Conservation (phyloP, 2,329 filamentous ascomycete species). For the Beauveria bassiana region DNA sequence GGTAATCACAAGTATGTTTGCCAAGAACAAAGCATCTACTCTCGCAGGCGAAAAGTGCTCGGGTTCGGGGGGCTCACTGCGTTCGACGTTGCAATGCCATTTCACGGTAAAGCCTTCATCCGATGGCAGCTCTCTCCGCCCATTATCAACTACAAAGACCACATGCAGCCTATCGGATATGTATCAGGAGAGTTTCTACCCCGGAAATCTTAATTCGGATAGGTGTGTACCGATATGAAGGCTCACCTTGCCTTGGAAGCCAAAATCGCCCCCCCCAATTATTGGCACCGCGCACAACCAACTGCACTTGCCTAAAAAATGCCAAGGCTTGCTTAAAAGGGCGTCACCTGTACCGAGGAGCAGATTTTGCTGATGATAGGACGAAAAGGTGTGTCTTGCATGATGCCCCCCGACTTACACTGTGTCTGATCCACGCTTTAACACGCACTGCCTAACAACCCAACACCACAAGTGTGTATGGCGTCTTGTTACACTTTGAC, state of each 20-base stretch:
- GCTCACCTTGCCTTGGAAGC: neutral
- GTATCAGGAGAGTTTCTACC: slow-evolving; percentile 10
- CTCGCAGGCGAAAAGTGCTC: too few relatives aligned
- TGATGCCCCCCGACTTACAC: neutral
- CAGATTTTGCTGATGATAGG: neutral
- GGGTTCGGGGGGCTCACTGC: neutral
- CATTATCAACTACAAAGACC: neutral
- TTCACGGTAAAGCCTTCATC: slow-evolving; percentile 4
- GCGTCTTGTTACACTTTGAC: neutral
- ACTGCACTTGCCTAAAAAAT: neutral
- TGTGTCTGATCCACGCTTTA: slow-evolving; percentile 9
- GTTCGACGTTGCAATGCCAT: neutral
- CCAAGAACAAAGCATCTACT: neutral
- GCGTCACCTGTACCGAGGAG: neutral
- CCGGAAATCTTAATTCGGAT: slow-evolving; percentile 7
- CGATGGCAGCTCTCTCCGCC: neutral
- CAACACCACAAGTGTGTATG: neutral
- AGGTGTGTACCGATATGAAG: slow-evolving; percentile 10
- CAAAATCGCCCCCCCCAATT: too few relatives aligned
- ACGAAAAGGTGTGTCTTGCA: neutral
- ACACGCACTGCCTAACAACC: neutral
- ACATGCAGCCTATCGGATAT: neutral
- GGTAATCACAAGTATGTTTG: neutral
- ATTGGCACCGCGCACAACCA: neutral
- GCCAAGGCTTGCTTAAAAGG: neutral